phyloP scores from a whole-genome alignment of 345 rosid species.

The Raphanus sativus region DNA sequence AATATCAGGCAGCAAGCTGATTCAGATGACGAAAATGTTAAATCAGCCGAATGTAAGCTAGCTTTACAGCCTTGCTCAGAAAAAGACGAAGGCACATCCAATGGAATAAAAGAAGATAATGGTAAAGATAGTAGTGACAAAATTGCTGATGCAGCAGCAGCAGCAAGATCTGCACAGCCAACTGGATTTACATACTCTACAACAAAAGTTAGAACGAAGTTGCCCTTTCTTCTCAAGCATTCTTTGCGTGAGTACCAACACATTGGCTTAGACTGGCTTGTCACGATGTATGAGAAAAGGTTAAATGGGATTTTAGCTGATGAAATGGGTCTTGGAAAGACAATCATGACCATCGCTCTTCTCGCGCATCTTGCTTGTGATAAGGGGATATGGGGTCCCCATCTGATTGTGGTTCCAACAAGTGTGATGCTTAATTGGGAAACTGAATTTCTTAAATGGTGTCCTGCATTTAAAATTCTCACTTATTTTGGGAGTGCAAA shows the following conservation, averaged over 20 bases:
- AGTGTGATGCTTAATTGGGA: constrained; percentile 99
- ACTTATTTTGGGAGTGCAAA: constrained; percentile 99
- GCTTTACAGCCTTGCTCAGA: constrained; percentile 36
- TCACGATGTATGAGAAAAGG: constrained; percentile 97
- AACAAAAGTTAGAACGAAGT: constrained; percentile 91
- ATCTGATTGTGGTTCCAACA: constrained; percentile 98
- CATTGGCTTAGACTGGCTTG: constrained; percentile 99
- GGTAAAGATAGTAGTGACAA: constrained; percentile 56
- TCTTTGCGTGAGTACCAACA: constrained; percentile 99
- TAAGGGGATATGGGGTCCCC: constrained; percentile 99
- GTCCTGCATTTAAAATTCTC: constrained; percentile 98
- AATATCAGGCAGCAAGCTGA: constrained; percentile 45
- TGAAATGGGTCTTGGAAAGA: constrained; percentile 99
- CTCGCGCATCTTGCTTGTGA: constrained; percentile 98
- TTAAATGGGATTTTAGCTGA: constrained; percentile 98
- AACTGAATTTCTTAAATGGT: constrained; percentile 99
- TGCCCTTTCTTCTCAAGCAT: constrained; percentile 96
- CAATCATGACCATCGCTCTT: constrained; percentile 97
- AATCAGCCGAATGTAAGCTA: constrained; percentile 41
- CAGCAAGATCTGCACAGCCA: constrained; percentile 99
- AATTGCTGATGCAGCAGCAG: constrained; percentile 98
- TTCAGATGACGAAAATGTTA: constrained; percentile 44
- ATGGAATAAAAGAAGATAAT: constrained; percentile 40
- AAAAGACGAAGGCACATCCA: constrained; percentile 43
- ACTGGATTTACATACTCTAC: constrained; percentile 96